Conservation (phyloP, 1,284 basidiomycete species). For the Marasmius oreades region DNA sequence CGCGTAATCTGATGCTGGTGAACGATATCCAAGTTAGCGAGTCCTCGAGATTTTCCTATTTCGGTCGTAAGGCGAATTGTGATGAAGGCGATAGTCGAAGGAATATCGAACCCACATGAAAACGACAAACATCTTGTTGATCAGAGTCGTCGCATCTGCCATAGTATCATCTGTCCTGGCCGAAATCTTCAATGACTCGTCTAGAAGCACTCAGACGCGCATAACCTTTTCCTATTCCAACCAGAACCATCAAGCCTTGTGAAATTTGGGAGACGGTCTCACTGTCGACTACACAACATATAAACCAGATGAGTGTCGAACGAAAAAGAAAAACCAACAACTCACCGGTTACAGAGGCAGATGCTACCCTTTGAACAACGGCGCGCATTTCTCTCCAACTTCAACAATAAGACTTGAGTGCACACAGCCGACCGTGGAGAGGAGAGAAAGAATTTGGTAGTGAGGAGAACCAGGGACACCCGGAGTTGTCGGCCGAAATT, state of each 20-base stretch:
- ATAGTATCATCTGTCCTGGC: constrained; percentile 68
- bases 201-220: constrained; percentile 18
- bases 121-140: constrained; percentile 70
- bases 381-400: constrained; percentile 55
- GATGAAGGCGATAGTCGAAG: neutral
- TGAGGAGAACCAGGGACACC: no score
- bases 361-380: constrained; percentile 71
- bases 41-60: neutral
- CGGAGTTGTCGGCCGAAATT: no score
- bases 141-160: constrained; percentile 64
- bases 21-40: neutral
- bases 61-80: neutral
- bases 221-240: constrained; percentile 80
- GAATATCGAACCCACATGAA: neutral
- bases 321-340: constrained; percentile 4
- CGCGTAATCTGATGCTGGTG: constrained; percentile 61
- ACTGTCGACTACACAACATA: constrained; percentile 52
- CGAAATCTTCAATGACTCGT: constrained; percentile 14
- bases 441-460: no score
- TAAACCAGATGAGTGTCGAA: constrained; percentile 8
- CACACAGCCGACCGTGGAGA: no score
- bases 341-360: constrained; percentile 71
- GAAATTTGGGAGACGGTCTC: constrained; percentile 77
- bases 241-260: constrained; percentile 80
- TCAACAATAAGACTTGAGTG: no score